Evolutionary conservation across 257 asterid genomes (phyloP), one percentile per base, ranked within the genome.

Genomic region (Solanum pinnatisectum): DNA sequence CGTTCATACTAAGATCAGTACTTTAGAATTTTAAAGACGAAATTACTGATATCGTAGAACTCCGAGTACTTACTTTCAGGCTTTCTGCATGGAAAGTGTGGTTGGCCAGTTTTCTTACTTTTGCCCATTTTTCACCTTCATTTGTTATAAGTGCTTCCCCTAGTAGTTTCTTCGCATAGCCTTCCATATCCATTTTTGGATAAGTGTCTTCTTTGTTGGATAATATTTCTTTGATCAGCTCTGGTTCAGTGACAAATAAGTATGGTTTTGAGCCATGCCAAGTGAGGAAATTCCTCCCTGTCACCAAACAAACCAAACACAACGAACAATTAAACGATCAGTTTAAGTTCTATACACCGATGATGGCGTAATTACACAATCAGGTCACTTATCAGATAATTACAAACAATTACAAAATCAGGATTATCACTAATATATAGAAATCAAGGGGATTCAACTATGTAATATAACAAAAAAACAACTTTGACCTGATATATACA

Each of bases 111-210:
- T 94, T 95, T 81, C 98, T 78, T 93, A 94, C 92, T 39, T 89
- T 93, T 18, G 87, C 90, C 98, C 98, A 95, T 87, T 95, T 93
- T 84, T 90, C 88, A 23, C 98, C 97, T 89, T 94, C 91, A 1
- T 95, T 91, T 30, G 97, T 89, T 20, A 95, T 89, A 42, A 95
- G 92, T 37, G 96, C 96, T 68, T 94, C 95, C 76, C 98, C 98
- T n/a, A 95, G 87, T 37, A 95, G 88, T 93, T 92, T 93, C 91
- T 89, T 93, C 1, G 98, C 94, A 87, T 87, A 91, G 63, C 98
- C 97, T 82, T 92, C 92, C 73, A 94, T 91, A 5, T 93, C 94
- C 52, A 94, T 93, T 90, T 95, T 95, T 0, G 98, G 94, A 65
- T 89, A 95, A 52, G 74, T 71, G 5, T 52, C 94, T 14, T 93